These are phyloP conservation scores for Eruca vesicaria DNA, from an alignment of 441 rosid species.

Conservation along the genomic window DNA sequence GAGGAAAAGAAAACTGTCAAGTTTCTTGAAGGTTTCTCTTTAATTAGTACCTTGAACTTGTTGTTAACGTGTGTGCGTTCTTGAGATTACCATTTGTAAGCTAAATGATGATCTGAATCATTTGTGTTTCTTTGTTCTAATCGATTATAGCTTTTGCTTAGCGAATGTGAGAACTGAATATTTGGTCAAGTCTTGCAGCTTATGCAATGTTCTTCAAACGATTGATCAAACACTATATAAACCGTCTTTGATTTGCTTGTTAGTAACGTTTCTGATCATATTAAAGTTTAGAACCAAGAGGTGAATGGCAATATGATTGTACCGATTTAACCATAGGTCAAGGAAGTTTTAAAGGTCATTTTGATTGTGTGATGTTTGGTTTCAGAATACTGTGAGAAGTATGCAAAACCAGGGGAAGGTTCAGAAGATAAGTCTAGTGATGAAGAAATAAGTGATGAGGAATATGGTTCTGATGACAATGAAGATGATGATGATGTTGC, in stretches of 20 bases:
- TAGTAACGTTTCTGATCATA: neutral
- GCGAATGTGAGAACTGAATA: neutral
- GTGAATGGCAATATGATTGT: too few species aligned
- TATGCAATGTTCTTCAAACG: neutral
- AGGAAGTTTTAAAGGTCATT: neutral
- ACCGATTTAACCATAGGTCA: neutral
- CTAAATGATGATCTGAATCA: neutral
- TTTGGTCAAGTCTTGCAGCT: neutral
- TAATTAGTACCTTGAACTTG: neutral
- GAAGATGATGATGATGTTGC: conserved; percentile 38
- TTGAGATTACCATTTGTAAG: neutral
- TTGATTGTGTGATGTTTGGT: neutral
- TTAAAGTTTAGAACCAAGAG: neutral
- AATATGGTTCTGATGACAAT: conserved; percentile 66
- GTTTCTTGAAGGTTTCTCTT: neutral
- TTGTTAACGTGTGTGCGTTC: neutral
- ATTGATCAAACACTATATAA: neutral
- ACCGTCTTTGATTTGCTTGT: neutral
- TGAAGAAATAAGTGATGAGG: conserved; percentile 87
- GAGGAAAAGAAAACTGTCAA: too few species aligned
- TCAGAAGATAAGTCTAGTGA: conserved; percentile 73
- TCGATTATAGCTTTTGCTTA: neutral
- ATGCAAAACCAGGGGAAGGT: conserved; percentile 69
- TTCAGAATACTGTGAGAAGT: conserved; percentile 81
- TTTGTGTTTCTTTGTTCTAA: neutral